Percentiles rank a stretch among this genome's conserved stretches.
These are phyloP conservation scores for Colletotrichum chrysophilum DNA, from an alignment of 2,329 filamentous ascomycete species.

Conservation along the genomic window DNA sequence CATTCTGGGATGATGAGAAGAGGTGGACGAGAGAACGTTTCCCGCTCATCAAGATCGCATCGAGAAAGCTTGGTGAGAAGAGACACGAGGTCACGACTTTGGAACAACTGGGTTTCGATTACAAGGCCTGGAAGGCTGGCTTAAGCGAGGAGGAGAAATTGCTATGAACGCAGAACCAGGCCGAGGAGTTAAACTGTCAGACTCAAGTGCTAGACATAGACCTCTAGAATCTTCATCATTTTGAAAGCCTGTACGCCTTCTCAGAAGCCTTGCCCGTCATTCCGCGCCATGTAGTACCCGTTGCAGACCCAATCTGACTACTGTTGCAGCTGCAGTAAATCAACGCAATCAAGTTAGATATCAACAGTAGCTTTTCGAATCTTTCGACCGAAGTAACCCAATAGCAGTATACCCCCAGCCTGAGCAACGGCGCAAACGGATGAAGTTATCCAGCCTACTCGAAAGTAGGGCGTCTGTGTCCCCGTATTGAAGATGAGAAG, in stretches of 20 bases:
- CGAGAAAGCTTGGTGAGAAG: slow-evolving; percentile 37
- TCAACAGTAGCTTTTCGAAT: neutral
- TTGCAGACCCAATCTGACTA: no score
- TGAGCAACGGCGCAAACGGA: neutral
- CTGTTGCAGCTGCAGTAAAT: neutral
- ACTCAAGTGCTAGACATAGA: neutral
- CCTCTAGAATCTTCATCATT: fast-evolving
- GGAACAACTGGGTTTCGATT: slow-evolving; percentile 56
- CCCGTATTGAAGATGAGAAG: neutral
- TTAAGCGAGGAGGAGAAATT: neutral
- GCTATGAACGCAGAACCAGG: neutral
- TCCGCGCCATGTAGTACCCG: no score
- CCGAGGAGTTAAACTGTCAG: neutral
- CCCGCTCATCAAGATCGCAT: slow-evolving; percentile 45
- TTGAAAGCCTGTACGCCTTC: fast-evolving
- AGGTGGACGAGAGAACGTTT: slow-evolving; percentile 44
- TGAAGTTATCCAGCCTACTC: neutral
- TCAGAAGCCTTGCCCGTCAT: neutral
- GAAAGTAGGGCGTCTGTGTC: neutral
- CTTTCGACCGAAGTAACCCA: neutral
- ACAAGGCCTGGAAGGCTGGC: slow-evolving; percentile 31
- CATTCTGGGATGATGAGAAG: slow-evolving; percentile 44
- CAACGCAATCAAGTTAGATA: neutral
- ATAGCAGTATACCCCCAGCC: neutral
- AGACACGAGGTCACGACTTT: slow-evolving; percentile 37